phyloP scores from a whole-genome alignment of 345 rosid genomes.

The Microcos paniculata region DNA sequence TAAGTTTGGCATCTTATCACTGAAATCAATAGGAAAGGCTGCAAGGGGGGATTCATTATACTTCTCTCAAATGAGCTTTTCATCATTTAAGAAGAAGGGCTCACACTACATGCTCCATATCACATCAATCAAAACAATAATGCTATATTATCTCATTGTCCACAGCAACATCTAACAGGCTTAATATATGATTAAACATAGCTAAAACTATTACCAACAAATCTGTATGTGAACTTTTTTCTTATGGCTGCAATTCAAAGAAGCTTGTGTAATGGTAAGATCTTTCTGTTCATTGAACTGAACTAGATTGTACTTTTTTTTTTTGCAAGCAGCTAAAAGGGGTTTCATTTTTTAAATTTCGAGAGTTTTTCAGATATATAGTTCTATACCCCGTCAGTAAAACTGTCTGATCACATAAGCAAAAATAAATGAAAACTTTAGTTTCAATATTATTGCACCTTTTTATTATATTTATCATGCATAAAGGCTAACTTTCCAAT shows the following conservation, averaged over 20 bases:
- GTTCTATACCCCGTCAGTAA: not conserved
- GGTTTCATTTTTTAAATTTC: not conserved
- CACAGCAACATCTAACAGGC: not conserved
- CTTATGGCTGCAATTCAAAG: not conserved
- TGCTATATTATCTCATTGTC: not conserved
- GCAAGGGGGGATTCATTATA: not conserved
- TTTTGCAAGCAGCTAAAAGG: too few species aligned
- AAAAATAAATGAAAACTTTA: not conserved
- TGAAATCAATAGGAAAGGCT: too few species aligned
- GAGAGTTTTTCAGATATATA: not conserved
- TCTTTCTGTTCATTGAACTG: not conserved
- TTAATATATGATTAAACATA: not conserved
- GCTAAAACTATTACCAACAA: not conserved
- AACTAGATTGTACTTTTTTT: too few species aligned
- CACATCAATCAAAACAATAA: conserved; percentile 10
- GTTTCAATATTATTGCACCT: not conserved
- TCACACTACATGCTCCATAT: not conserved
- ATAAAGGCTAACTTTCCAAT: too few species aligned
- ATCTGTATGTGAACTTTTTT: not conserved
- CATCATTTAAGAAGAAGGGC: not conserved
- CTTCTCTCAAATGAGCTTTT: not conserved
- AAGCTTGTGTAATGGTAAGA: not conserved
- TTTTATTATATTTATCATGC: too few species aligned
- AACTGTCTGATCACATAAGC: not conserved
- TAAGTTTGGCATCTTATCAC: too few species aligned